phyloP scores from a whole-genome alignment of 805 yeast genomes.

The Priceomyces medius region DNA sequence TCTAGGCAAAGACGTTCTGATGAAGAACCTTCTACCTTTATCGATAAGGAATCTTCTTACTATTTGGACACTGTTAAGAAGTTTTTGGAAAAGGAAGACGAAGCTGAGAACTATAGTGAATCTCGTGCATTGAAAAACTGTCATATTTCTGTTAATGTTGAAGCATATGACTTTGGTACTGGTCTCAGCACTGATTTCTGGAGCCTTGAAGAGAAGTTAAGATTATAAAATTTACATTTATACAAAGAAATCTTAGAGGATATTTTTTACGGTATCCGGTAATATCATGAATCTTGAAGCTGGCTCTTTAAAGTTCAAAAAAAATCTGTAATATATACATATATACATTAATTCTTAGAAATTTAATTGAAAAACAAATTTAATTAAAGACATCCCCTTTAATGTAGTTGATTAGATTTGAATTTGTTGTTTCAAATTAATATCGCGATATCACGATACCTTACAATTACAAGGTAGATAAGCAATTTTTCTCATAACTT shows the following conservation, averaged over 20 bases:
- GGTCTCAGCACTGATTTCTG: slow-evolving; percentile 8
- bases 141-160: slow-evolving; percentile 9
- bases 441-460: too few relatives aligned
- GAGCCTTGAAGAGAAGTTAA: slow-evolving; percentile 1
- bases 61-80: slow-evolving; percentile 8
- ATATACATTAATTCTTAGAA: slow-evolving; percentile 7
- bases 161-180: slow-evolving; percentile 5
- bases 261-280: neutral
- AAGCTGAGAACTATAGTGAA: slow-evolving; percentile 7
- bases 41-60: slow-evolving; percentile 12
- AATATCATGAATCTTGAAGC: neutral
- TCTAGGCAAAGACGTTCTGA: neutral
- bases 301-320: neutral
- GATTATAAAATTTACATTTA: neutral
- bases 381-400: too few relatives aligned
- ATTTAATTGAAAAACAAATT: too few relatives aligned
- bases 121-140: slow-evolving; percentile 9
- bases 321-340: neutral
- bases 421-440: too few relatives aligned
- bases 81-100: slow-evolving; percentile 1
- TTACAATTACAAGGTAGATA: too few relatives aligned
- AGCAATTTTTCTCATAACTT: too few relatives aligned
- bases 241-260: neutral
- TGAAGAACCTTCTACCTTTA: slow-evolving; percentile 8
- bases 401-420: too few relatives aligned